Percentiles rank a stretch among this genome's conserved stretches.
phyloP scores from a whole-genome alignment of 2,329 filamentous ascomycete genomes.

The Lachnellula cervina region DNA sequence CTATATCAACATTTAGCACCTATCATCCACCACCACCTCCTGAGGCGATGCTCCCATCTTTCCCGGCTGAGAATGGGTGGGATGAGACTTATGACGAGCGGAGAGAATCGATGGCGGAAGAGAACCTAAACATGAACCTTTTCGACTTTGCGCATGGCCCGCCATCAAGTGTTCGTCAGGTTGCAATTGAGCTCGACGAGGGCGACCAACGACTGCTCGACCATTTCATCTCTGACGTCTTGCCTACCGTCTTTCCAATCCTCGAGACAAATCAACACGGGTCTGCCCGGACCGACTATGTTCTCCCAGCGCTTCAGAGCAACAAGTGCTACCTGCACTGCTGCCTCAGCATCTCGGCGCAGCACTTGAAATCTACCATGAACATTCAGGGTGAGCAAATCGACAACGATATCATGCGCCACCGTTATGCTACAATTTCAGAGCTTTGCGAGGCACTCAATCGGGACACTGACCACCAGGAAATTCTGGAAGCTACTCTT shows the following conservation, averaged over 20 bases:
- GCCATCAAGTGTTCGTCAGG: slow-evolving; percentile 57
- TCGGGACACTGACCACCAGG: slow-evolving; percentile 73
- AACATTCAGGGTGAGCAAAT: slow-evolving; percentile 65
- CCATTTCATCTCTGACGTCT: slow-evolving; percentile 84
- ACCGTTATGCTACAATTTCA: slow-evolving; percentile 82
- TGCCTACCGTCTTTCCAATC: slow-evolving; percentile 87
- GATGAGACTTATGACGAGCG: slow-evolving; percentile 65
- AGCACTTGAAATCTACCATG: slow-evolving; percentile 81
- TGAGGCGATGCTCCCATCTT: slow-evolving; percentile 60
- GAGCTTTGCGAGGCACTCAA: slow-evolving; percentile 79
- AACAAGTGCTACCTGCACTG: slow-evolving; percentile 95
- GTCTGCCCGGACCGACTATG: slow-evolving; percentile 72
- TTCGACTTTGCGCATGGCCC: slow-evolving; percentile 75
- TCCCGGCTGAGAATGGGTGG: slow-evolving; percentile 65
- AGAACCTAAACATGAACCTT: slow-evolving; percentile 69
- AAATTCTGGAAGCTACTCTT: slow-evolving; percentile 87
- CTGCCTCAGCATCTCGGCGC: slow-evolving; percentile 87
- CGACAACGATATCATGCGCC: slow-evolving; percentile 86
- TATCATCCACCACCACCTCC: slow-evolving; percentile 73
- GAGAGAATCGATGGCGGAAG: slow-evolving; percentile 58
- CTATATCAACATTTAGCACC: slow-evolving; percentile 89
- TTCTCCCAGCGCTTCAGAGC: slow-evolving; percentile 80
- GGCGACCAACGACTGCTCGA: slow-evolving; percentile 81
- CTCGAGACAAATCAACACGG: slow-evolving; percentile 86
- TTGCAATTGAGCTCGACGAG: slow-evolving; percentile 79